Evolutionary conservation across 2,329 filamentous ascomycete species (phyloP).

Genomic region (Alternaria novae-zelandiae): DNA sequence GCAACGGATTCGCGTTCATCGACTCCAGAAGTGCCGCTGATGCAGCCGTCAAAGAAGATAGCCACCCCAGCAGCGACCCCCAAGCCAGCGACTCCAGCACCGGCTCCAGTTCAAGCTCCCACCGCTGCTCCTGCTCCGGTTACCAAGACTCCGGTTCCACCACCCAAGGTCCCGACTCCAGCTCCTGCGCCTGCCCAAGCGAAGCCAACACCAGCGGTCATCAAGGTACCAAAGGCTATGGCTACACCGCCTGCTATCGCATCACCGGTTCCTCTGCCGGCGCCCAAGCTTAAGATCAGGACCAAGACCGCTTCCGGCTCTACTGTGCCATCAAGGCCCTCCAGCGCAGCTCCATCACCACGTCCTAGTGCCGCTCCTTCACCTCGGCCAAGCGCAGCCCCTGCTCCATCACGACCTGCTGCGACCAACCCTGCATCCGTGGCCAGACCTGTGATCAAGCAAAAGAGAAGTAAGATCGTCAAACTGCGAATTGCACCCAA

Average conservation of each 20-base stretch:
- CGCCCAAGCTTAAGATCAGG: conserved; percentile 38
- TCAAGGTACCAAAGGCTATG: conserved; percentile 24
- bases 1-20: conserved; percentile 24
- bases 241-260: conserved; percentile 30
- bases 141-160: conserved; percentile 1
- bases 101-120: not conserved
- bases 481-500: conserved; percentile 30
- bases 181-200: conserved; percentile 13
- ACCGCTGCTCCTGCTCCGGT: conserved; percentile 1
- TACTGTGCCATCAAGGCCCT: conserved; percentile 9
- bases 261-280: conserved; percentile 31
- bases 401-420: conserved; percentile 6
- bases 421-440: conserved; percentile 7
- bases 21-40: conserved; percentile 25
- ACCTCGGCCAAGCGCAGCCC: conserved; percentile 16
- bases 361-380: conserved; percentile 18
- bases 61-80: conserved; percentile 27
- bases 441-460: conserved; percentile 13
- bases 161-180: conserved; percentile 10
- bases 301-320: conserved; percentile 27
- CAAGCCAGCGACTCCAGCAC: conserved; percentile 8
- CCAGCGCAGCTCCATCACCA: conserved; percentile 21
- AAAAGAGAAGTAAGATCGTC: conserved; percentile 36
- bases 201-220: conserved; percentile 13
- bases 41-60: conserved; percentile 23